These are phyloP conservation scores for Striga hermonthica DNA, from an alignment of 305 asterid species.

Conservation along the genomic window DNA sequence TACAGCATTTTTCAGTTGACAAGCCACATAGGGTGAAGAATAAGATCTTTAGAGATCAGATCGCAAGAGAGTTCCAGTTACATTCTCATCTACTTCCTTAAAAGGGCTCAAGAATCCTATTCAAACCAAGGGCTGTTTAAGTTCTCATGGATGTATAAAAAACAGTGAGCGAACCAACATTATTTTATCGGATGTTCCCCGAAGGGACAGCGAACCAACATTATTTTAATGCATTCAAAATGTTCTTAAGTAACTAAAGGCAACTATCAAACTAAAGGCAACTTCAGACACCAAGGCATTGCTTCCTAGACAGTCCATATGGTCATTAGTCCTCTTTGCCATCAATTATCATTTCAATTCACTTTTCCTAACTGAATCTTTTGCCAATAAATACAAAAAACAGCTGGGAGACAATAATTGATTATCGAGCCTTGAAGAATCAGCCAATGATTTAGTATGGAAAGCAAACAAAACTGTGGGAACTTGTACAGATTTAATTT, in stretches of 20 bases:
- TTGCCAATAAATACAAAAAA: background rate
- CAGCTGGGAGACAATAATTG: background rate
- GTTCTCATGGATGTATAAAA: background rate
- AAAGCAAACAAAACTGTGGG: background rate
- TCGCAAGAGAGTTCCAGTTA: background rate
- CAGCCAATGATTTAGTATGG: background rate
- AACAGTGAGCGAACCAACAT: background rate
- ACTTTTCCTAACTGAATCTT: background rate
- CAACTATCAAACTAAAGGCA: background rate
- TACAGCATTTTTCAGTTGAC: background rate
- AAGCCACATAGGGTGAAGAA: background rate
- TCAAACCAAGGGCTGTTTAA: background rate
- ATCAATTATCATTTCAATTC: background rate
- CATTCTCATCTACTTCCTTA: background rate
- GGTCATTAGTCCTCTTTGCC: background rate
- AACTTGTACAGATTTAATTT: background rate
- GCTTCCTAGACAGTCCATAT: background rate
- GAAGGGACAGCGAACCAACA: background rate
- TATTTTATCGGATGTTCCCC: background rate
- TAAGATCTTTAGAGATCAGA: background rate
- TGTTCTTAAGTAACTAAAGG: background rate
- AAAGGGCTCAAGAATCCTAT: background rate
- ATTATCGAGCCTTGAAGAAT: slow-evolving; percentile 2
- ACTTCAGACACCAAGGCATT: background rate
- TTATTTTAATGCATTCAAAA: background rate